Evolutionary conservation across 2,329 filamentous ascomycete species (phyloP), one percentile per base, ranked within the genome.

Genomic region (Epichloe sp.): DNA sequence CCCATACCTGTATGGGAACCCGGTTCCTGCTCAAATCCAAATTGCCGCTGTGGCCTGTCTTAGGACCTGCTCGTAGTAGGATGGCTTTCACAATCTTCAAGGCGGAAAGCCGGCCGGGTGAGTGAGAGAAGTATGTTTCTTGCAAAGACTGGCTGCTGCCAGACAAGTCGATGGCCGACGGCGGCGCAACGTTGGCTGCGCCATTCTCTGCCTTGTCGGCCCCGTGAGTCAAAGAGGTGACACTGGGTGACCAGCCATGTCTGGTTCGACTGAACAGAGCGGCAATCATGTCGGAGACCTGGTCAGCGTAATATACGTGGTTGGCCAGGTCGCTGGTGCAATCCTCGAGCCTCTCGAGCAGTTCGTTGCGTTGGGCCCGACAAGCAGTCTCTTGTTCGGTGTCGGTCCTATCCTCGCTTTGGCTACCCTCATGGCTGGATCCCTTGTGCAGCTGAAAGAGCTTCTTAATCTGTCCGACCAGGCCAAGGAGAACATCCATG

Each of bases 281-380:
- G 19, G 82, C 78, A 48, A 96, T 82, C 88, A 97, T 96, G 66
- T 98, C 93, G 1, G 86, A 83, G 51, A 97, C 88, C 66, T 98
- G 93, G 59, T 97, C 91, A 2, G 87, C 87, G 64, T 98, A 98
- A 71, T 98, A 98, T 35, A 96, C 83, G 62, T 98, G 93, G 0
- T 88, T 95, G 2, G 90, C 89, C 31, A 98, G 73, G 63, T 90
- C 82, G n/a, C 88, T 88, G 54, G 96, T 89, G 67, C 88, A 95
- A 58, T 79, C 76, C 63, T 93, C 84, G 15, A 97, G 76, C 35
- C 83, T 79, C 36, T 73, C 67, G 31, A 95, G 70, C 15, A 96
- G 73, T 57, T 83, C 77, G 55, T 76, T 75, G 47, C 83, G 77
- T 52, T 84, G 77, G 11, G 64, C 54, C 50, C 58, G 63, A 51